Evolutionary conservation across 208 protist genomes (phyloP).

Genomic region (Lotmaria passim): DNA sequence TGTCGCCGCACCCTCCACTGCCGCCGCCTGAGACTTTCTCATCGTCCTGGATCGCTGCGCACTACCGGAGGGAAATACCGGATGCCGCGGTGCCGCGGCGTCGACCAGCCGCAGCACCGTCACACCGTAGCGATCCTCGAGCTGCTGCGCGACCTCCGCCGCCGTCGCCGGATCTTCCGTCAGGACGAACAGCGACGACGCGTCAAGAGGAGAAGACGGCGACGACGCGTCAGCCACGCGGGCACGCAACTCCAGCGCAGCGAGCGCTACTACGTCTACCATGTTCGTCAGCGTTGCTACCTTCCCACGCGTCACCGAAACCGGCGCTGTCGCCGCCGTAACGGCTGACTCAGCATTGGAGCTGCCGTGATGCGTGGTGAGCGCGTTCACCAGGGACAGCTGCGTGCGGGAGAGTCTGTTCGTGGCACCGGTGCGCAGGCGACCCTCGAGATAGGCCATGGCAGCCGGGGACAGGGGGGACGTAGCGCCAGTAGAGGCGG

Average conservation of each 20-base stretch:
- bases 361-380: slow-evolving; percentile 22
- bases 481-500: not conserved
- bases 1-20: not conserved
- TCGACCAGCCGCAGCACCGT: slow-evolving; percentile 34
- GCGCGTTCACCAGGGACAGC: slow-evolving; percentile 24
- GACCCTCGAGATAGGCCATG: slow-evolving; percentile 25
- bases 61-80: slow-evolving; percentile 16
- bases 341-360: not conserved
- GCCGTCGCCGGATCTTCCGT: slow-evolving; percentile 42
- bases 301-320: slow-evolving; percentile 43
- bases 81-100: slow-evolving; percentile 11
- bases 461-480: slow-evolving; percentile 16
- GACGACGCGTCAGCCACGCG: not conserved
- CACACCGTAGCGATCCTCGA: slow-evolving; percentile 40
- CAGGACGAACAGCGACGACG: slow-evolving; percentile 46
- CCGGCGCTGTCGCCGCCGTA: not conserved
- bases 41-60: not conserved
- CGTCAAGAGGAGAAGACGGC: not conserved
- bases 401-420: slow-evolving; percentile 29
- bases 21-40: slow-evolving; percentile 13
- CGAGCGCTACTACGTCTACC: slow-evolving; percentile 30
- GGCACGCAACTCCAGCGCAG: slow-evolving; percentile 42
- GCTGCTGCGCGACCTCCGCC: slow-evolving; percentile 17
- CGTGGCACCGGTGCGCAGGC: slow-evolving; percentile 13
- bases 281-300: slow-evolving; percentile 19